Base-by-base conservation (phyloP, 1,284 basidiomycete genomes). In the Fistulinella cinereoalba region DNA sequence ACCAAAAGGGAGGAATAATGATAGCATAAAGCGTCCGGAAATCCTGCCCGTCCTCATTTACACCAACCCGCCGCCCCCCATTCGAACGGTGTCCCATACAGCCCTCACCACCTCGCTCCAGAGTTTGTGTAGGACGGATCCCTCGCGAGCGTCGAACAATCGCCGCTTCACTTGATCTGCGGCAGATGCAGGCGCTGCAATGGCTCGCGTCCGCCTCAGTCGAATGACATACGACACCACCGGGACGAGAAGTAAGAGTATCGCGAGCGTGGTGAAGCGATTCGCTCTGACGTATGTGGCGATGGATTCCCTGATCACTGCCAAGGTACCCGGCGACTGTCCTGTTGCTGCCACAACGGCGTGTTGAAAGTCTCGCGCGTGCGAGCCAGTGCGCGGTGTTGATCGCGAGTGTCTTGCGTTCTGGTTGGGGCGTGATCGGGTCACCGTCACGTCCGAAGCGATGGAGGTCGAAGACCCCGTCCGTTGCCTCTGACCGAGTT, bases 21-120 rank as follows among this genome's bases (percentile, higher is more conserved):
- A n/a, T n/a, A n/a, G n/a, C n/a, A n/a, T n/a, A n/a, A n/a, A n/a
- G n/a, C n/a, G n/a, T n/a, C n/a, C n/a, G n/a, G n/a, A n/a, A n/a
- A n/a, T n/a, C n/a, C n/a, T n/a, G n/a, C n/a, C n/a, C n/a, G n/a
- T n/a, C n/a, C n/a, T n/a, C n/a, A n/a, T n/a, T n/a, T n/a, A 88
- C 33, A 85, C 84, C 50, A 89, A 65, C 19, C 86, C 86, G 49
- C 85, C 76, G 12, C 84, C 86, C 2, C 81, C 87, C 87, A 89
- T 89, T 55, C 72, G 73, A 21, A 86, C 73, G 4, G 85, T 85
- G 67, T 89, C 87, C 41, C 68, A 61, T 13, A 89, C 70, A 3
- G 74, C 79, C 25, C 75, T 71, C 4, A 77, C 56, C 10, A 75
- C 56, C 57, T 81, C 81, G n/a, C 66, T 62, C 81, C 85, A 85